These are phyloP conservation scores for Colletotrichum incanum DNA, from an alignment of 2,329 filamentous ascomycete species.

Conservation along the genomic window DNA sequence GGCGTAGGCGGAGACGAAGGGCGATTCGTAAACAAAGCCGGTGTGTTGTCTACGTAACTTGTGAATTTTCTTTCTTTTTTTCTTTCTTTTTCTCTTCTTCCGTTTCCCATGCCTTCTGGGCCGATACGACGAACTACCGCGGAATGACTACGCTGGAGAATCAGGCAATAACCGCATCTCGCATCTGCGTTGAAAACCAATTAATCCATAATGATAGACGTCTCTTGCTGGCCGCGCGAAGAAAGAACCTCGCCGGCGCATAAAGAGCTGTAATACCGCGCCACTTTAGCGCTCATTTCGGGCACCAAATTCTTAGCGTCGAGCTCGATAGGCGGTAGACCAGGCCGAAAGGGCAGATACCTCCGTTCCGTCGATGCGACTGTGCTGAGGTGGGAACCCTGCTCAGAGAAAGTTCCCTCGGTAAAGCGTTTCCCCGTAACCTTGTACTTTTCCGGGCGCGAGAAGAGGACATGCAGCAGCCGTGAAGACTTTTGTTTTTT, in stretches of 20 bases:
- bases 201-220: background rate
- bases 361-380: conserved; percentile 33
- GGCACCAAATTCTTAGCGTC: conserved; percentile 7
- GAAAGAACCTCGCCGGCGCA: background rate
- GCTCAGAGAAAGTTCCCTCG: conserved; percentile 18
- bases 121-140: background rate
- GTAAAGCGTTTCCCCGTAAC: conserved; percentile 34
- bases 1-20: background rate
- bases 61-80: background rate
- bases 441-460: background rate
- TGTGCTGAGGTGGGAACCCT: conserved; percentile 11
- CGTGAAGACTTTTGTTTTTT: background rate
- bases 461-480: background rate
- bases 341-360: conserved; percentile 24
- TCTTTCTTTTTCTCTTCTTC: background rate
- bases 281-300: conserved; percentile 13
- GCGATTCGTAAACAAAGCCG: background rate
- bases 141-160: background rate
- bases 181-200: background rate
- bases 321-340: conserved; percentile 7
- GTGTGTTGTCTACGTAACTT: conserved; percentile 3
- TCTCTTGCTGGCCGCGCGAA: background rate
- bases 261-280: conserved; percentile 11
- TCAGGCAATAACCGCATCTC: conserved; percentile 4
- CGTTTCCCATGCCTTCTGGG: background rate